Base-by-base conservation (phyloP, 176 grass and related monocot species). In the Raddia distichophylla region DNA sequence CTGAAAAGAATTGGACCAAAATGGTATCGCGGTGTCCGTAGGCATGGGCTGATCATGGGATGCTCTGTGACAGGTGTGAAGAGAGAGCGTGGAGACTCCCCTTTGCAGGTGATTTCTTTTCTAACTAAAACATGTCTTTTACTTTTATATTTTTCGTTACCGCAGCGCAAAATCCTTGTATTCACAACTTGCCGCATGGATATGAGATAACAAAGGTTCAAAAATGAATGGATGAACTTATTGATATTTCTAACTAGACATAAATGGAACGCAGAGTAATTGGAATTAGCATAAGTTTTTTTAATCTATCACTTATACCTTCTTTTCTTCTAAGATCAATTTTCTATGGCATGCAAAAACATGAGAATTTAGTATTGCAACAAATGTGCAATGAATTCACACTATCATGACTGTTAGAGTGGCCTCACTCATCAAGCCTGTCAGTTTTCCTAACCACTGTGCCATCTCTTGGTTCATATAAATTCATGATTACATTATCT, bases 1-100 rank as follows among this genome's bases (percentile, higher is more conserved):
- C 69, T 99, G 0, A 99, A 99, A 64, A 93, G 93, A 35, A 99
- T 99, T 46, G 93, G 96, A 51, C 96, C 96, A 13, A 95, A 99
- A 60, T 99, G 96, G 96, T 99, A 96, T 10, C 88, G 93, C 44
- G 96, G 96, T 72, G 93, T 93, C 57, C 86, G 93, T 14, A 88
- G 93, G 75, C 93, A 95, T 59, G 96, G 96, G 19, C 89, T 99
- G 5, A 95, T 99, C 40, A 95, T 99, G 89, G 93, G 96, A 1
- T 99, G 96, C 87, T 99, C 93, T 11, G 89, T 99, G 11, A 99
- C 93, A 0, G 96, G 93, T 4, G 93, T 92, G 19, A 93, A 99
- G 78, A 93, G 89, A 73, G 51, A 91, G 47, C 33, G 19, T 8
- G 93, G 93, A 10, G 96, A 99, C 59, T 99, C 91, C 16, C 96